phyloP scores from a whole-genome alignment of 2,329 filamentous ascomycete species.

The Lachnellula subtilissima region DNA sequence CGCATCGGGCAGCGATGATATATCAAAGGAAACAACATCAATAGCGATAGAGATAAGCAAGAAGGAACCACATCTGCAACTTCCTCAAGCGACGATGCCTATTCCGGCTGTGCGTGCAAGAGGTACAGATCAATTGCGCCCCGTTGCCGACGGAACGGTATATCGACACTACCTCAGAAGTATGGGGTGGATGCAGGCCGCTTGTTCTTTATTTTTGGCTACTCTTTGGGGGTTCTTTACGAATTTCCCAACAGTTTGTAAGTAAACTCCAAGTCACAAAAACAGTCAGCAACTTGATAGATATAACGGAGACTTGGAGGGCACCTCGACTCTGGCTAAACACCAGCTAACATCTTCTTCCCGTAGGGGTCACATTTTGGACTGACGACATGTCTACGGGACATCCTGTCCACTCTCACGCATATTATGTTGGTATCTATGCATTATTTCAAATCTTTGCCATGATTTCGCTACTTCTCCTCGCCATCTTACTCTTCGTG shows the following conservation, averaged over 20 bases:
- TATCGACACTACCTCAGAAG: constrained; percentile 21
- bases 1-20: constrained; percentile 21
- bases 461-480: constrained; percentile 20
- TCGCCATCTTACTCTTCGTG: constrained; percentile 17
- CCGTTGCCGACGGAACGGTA: constrained; percentile 14
- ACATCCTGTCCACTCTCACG: constrained; percentile 17
- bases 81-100: constrained; percentile 1
- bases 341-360: neutral
- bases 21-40: neutral
- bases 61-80: neutral
- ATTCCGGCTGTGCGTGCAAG: neutral
- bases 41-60: constrained; percentile 11
- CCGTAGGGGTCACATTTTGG: constrained; percentile 24
- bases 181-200: constrained; percentile 12
- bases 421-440: constrained; percentile 28
- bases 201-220: constrained; percentile 13
- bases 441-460: constrained; percentile 25
- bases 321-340: no score
- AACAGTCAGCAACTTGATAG: neutral
- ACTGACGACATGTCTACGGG: constrained; percentile 17
- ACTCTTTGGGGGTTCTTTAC: constrained; percentile 23
- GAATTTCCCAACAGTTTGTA: constrained; percentile 28
- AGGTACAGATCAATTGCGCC: constrained; percentile 30
- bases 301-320: no score
- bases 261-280: constrained; percentile 2